Percentiles rank a stretch among this genome's conserved stretches.
These are phyloP conservation scores for Ambrosiella beaveri DNA, from an alignment of 2,329 filamentous ascomycete genomes.

Conservation along the genomic window DNA sequence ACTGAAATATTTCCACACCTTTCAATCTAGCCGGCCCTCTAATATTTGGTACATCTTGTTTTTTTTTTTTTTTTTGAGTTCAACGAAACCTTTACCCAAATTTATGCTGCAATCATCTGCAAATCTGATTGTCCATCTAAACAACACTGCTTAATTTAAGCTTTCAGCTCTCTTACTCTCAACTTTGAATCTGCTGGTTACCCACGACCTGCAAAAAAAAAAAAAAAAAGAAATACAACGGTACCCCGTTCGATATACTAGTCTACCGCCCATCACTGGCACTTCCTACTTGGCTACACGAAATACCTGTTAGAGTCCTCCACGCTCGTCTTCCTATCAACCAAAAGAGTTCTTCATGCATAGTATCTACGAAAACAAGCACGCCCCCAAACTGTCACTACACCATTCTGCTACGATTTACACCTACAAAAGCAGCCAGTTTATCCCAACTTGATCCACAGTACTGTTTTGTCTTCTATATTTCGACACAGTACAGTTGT, in stretches of 20 bases:
- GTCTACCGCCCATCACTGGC: too few species aligned
- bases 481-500: neutral
- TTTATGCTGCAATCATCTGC: neutral
- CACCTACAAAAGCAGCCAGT: neutral
- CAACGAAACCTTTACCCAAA: neutral
- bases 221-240: neutral
- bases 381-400: too few species aligned
- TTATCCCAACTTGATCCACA: neutral
- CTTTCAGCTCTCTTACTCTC: neutral
- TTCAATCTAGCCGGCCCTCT: neutral
- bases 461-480: neutral
- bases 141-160: neutral
- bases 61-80: neutral
- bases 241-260: neutral
- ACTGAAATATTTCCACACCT: neutral
- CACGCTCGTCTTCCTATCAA: too few species aligned
- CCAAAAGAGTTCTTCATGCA: too few species aligned
- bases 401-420: too few species aligned
- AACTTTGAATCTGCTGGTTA: neutral
- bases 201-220: neutral
- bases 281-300: too few species aligned
- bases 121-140: neutral
- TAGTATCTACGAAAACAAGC: too few species aligned
- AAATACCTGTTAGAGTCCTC: too few species aligned
- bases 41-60: neutral